A percentile compares a stretch with the other conserved stretches of the same genome.
These are phyloP conservation scores for Gossypium herbaceum DNA, from an alignment of 345 rosid genomes.

Conservation along the genomic window DNA sequence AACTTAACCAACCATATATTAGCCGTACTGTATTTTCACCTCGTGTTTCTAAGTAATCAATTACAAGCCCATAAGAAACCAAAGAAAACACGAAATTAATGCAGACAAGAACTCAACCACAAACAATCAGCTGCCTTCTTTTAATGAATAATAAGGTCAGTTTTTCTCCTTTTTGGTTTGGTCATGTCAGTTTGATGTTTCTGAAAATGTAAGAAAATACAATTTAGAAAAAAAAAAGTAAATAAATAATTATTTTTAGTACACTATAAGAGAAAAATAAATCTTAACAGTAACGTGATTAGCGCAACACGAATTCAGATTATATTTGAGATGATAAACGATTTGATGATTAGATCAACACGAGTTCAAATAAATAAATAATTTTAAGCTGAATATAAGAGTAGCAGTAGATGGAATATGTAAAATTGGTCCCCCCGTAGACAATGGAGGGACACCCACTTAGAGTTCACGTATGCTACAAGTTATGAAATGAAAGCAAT, in stretches of 20 bases:
- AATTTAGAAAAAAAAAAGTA: not conserved
- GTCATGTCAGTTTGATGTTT: not conserved
- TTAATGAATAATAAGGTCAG: not conserved
- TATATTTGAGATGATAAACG: too few relatives aligned
- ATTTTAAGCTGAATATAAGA: not conserved
- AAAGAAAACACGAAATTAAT: not conserved
- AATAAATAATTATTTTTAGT: too few relatives aligned
- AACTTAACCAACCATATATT: not conserved
- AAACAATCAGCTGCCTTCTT: not conserved
- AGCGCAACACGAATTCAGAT: rapidly evolving
- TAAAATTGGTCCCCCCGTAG: not conserved
- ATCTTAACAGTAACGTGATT: rapidly evolving
- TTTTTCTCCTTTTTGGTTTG: not conserved
- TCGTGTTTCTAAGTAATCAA: too few relatives aligned
- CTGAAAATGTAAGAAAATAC: not conserved
- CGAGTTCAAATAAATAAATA: too few relatives aligned
- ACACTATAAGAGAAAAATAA: rapidly evolving
- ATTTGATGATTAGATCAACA: too few relatives aligned
- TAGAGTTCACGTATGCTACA: not conserved
- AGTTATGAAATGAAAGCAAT: constrained; percentile 3
- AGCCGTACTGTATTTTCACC: not conserved
- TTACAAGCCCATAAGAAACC: not conserved
- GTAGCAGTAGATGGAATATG: not conserved
- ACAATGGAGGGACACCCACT: not conserved
- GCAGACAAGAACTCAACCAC: not conserved